Conservation (phyloP, 148 eudicot genomes). For the Chenopodium berlandieri region DNA sequence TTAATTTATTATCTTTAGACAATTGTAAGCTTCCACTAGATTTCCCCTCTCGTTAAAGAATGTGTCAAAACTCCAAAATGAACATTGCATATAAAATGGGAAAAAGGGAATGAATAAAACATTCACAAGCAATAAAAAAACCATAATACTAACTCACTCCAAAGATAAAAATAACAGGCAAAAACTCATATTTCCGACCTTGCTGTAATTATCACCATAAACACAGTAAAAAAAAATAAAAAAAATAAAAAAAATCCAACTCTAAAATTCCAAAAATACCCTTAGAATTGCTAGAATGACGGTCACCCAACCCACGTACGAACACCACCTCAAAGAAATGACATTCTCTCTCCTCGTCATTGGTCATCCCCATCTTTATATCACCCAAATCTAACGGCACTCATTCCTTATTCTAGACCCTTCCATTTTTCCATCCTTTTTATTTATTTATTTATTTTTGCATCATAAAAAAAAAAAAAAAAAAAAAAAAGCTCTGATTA, state of each 20-base stretch:
- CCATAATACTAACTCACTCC: too few species aligned
- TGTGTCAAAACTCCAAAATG: too few species aligned
- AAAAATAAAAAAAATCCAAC: too few species aligned
- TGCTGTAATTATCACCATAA: not conserved
- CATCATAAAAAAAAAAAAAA: too few species aligned
- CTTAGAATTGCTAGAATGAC: not conserved
- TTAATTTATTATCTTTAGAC: too few species aligned
- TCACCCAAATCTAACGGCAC: slow-evolving; percentile 27
- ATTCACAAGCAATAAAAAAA: too few species aligned
- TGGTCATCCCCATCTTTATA: not conserved
- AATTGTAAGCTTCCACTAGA: too few species aligned
- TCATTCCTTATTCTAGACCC: slow-evolving; percentile 30
- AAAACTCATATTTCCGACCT: not conserved
- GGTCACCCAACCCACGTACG: slow-evolving; percentile 15
- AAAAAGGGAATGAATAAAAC: too few species aligned
- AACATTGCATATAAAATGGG: too few species aligned
- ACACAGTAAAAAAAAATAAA: not conserved
- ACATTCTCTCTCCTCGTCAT: slow-evolving; percentile 23
- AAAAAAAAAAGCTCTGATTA: too few species aligned
- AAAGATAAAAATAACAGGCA: too few species aligned
- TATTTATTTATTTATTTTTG: not conserved
- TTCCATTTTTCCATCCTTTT: slow-evolving; percentile 9
- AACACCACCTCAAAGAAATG: not conserved
- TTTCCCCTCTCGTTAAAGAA: too few species aligned
- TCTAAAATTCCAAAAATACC: not conserved